Percentiles rank a stretch among this genome's conserved stretches.
Conservation (phyloP, 768 basidiomycete genomes). For the Tricholoma sp. region DNA sequence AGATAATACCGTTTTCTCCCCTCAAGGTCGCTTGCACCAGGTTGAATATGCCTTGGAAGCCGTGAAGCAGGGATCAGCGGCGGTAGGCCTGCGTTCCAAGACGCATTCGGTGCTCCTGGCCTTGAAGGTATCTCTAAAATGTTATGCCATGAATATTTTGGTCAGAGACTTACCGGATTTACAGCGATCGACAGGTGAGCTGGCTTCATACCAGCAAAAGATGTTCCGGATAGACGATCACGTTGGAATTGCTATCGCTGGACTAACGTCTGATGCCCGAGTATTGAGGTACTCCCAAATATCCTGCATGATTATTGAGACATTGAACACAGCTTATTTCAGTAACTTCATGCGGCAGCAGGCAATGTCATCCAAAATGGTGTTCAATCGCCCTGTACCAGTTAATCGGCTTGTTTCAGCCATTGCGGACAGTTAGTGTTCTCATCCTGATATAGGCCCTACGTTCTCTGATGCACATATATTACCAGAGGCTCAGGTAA, state of each 20-base stretch:
- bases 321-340: conserved; percentile 2
- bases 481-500: conserved; percentile 86
- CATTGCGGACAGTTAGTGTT: conserved; percentile 87
- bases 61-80: conserved; percentile 99
- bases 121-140: conserved; percentile 62
- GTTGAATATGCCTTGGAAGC: conserved; percentile 99
- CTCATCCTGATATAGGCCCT: neutral
- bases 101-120: conserved; percentile 92
- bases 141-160: neutral
- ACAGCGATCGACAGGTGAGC: conserved; percentile 94
- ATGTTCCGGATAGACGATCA: conserved; percentile 99
- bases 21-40: conserved; percentile 94
- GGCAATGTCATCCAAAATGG: conserved; percentile 92
- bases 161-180: neutral
- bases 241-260: conserved; percentile 98
- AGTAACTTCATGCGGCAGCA: conserved; percentile 99
- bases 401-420: conserved; percentile 89
- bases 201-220: conserved; percentile 99
- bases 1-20: conserved; percentile 96
- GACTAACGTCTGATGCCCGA: conserved; percentile 97
- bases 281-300: conserved; percentile 74
- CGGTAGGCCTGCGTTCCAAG: conserved; percentile 92
- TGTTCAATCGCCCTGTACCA: conserved; percentile 92
- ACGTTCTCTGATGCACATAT: neutral
- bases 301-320: neutral